Evolutionary conservation across 2,329 filamentous ascomycete genomes (phyloP).

Genomic region (Tothia fuscella): DNA sequence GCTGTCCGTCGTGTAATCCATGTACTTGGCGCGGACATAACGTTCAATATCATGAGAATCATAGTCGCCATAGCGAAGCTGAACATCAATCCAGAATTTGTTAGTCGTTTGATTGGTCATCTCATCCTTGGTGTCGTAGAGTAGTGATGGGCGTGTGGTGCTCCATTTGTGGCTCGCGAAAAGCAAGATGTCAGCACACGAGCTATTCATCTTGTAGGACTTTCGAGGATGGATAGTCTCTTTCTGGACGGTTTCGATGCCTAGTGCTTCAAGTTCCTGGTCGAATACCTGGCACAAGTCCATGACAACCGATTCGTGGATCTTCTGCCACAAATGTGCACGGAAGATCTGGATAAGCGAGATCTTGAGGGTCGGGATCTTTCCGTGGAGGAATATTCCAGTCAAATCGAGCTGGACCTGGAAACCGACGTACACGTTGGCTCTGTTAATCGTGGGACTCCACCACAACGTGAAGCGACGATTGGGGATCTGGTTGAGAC

Average conservation of each 20-base stretch:
- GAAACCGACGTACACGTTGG: slow-evolving; percentile 98
- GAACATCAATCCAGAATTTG: slow-evolving; percentile 98
- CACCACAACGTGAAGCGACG: slow-evolving; percentile 98
- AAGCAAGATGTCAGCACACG: slow-evolving; percentile 89
- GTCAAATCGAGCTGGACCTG: slow-evolving; percentile 96
- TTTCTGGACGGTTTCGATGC: slow-evolving; percentile 96
- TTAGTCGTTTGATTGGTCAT: slow-evolving; percentile 92
- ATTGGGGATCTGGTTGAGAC: slow-evolving; percentile 97
- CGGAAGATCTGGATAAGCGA: slow-evolving; percentile 98
- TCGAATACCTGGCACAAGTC: slow-evolving; percentile 98
- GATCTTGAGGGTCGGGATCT: slow-evolving; percentile 96
- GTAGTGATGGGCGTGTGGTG: slow-evolving; percentile 79
- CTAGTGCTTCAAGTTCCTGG: slow-evolving; percentile 87
- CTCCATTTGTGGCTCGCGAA: slow-evolving; percentile 99
- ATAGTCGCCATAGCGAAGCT: slow-evolving; percentile 93
- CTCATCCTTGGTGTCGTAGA: slow-evolving; percentile 93
- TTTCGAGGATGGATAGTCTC: slow-evolving; percentile 98
- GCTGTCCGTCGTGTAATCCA: slow-evolving; percentile 97
- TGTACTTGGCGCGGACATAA: slow-evolving; percentile 93
- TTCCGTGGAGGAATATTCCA: slow-evolving; percentile 97
- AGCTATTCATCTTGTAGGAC: slow-evolving; percentile 99
- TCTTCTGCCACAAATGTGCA: slow-evolving; percentile 99
- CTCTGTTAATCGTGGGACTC: slow-evolving; percentile 81
- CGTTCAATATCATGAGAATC: slow-evolving; percentile 98
- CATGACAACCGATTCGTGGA: slow-evolving; percentile 98